These are phyloP conservation scores for Opeltia flavorubescens DNA, from an alignment of 495 filamentous ascomycete species.

Conservation along the genomic window DNA sequence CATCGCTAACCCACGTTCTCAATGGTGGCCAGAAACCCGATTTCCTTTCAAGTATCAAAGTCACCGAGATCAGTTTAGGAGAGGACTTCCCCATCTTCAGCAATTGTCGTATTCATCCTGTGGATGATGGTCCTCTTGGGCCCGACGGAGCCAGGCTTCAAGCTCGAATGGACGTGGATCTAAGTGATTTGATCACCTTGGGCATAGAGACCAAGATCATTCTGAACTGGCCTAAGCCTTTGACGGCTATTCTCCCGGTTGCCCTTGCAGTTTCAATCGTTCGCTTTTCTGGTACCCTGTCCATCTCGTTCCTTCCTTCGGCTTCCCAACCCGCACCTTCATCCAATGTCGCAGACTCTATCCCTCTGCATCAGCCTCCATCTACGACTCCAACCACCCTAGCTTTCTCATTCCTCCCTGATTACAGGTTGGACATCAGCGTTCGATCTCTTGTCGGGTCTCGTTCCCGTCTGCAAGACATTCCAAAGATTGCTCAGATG, in stretches of 20 bases:
- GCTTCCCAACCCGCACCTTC: constrained; percentile 24
- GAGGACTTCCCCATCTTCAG: constrained; percentile 98
- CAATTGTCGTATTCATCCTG: constrained; percentile 85
- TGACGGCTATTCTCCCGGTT: constrained; percentile 83
- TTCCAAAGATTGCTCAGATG: constrained; percentile 92
- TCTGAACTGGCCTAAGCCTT: constrained; percentile 82
- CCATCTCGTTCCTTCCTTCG: constrained; percentile 75
- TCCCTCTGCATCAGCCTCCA: constrained; percentile 20
- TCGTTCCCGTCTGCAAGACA: constrained; percentile 78
- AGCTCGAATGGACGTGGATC: constrained; percentile 89
- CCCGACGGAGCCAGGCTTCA: constrained; percentile 60
- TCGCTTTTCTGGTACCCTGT: constrained; percentile 85
- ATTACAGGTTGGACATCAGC: constrained; percentile 86
- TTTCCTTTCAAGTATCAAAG: constrained; percentile 81
- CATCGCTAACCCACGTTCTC: constrained; percentile 73
- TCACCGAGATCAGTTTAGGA: constrained; percentile 84
- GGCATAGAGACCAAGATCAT: constrained; percentile 87
- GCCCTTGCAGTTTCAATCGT: constrained; percentile 83
- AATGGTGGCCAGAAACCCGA: constrained; percentile 78
- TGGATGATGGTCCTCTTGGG: constrained; percentile 44
- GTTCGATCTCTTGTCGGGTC: constrained; percentile 87
- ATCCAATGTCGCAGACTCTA: constrained; percentile 6
- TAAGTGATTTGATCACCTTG: constrained; percentile 79
- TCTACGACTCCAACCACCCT: constrained; percentile 56
- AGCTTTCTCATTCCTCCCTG: constrained; percentile 86